phyloP scores from a whole-genome alignment of 306 rosid species.

The Casuarina cunninghamiana region DNA sequence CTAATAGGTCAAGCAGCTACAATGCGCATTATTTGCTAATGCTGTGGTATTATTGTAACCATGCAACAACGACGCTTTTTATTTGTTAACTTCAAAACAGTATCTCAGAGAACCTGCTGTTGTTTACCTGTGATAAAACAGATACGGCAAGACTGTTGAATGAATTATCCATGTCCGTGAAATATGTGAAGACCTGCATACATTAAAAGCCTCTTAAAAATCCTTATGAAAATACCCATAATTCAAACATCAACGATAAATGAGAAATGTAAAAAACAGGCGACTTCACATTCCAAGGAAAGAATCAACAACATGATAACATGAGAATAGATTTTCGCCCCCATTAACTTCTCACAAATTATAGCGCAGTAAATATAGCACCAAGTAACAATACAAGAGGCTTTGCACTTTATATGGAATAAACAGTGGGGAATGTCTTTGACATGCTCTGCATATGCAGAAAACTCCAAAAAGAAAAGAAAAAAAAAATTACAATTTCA shows the following conservation, averaged over 20 bases:
- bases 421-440: neutral
- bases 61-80: slow-evolving; percentile 1
- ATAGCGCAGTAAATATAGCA: neutral
- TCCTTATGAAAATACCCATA: slow-evolving; percentile 11
- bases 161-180: slow-evolving; percentile 68
- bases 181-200: slow-evolving; percentile 81
- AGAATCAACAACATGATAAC: neutral
- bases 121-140: slow-evolving; percentile 74
- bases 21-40: neutral
- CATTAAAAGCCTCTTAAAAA: slow-evolving; percentile 32
- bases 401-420: neutral
- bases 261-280: neutral
- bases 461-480: neutral
- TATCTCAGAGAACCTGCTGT: slow-evolving; percentile 5
- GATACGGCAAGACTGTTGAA: slow-evolving; percentile 79
- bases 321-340: neutral
- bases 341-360: neutral
- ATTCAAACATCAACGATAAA: neutral
- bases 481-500: neutral
- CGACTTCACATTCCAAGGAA: neutral
- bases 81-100: neutral
- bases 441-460: neutral
- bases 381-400: neutral
- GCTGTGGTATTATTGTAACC: neutral
- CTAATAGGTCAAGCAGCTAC: neutral